Conservation (phyloP, 768 basidiomycete genomes). For the Coprinopsis cinerea region DNA sequence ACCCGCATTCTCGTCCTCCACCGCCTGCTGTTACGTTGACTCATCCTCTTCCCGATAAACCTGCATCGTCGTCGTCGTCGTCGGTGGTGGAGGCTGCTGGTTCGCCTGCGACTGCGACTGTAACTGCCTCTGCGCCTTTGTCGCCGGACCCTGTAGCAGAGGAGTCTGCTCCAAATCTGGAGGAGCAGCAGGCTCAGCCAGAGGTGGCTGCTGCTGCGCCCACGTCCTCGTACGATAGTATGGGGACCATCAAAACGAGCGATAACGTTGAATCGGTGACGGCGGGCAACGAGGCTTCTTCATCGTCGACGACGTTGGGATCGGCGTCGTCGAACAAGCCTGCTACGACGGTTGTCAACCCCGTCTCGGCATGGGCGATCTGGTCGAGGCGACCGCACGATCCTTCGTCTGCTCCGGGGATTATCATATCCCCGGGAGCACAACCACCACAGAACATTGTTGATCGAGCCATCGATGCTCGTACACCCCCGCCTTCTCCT, state of each 20-base stretch:
- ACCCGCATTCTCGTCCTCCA: constrained; percentile 8
- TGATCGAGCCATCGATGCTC: constrained; percentile 44
- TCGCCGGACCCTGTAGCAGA: background rate
- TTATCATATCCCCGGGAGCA: constrained; percentile 64
- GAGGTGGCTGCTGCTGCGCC: background rate
- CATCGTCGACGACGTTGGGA: constrained; percentile 9
- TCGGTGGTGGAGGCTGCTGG: too few relatives aligned
- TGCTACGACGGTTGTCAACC: constrained; percentile 11
- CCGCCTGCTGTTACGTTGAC: constrained; percentile 2
- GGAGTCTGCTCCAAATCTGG: background rate
- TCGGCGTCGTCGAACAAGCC: constrained; percentile 3
- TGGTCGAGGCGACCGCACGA: constrained; percentile 70
- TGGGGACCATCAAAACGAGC: constrained; percentile 22
- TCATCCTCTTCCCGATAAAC: constrained; percentile 1
- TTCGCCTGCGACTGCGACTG: too few relatives aligned
- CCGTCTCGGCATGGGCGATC: constrained; percentile 44
- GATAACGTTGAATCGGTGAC: background rate
- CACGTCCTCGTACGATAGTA: constrained; percentile 19
- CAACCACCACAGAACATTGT: constrained; percentile 57
- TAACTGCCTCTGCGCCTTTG: background rate
- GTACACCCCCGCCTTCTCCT: constrained; percentile 47
- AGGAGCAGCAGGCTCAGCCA: background rate
- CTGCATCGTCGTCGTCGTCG: background rate
- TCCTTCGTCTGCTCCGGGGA: constrained; percentile 58
- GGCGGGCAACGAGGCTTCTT: too few relatives aligned